Evolutionary conservation across 2,329 filamentous ascomycete genomes (phyloP).

Genomic region (Neofusicoccum cordaticola): DNA sequence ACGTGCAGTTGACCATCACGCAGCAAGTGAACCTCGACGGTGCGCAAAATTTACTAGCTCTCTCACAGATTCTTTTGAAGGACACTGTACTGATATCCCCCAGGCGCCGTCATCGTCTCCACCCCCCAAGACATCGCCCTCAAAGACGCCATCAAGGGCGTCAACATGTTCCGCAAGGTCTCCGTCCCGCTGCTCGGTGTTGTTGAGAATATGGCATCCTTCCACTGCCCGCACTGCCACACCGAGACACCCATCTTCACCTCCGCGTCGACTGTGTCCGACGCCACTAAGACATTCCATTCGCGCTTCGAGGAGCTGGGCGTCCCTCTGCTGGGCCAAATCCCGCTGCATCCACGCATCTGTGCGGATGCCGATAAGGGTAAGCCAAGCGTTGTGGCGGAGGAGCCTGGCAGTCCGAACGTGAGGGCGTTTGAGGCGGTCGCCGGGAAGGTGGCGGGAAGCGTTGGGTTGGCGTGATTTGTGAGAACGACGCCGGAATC

Average conservation of each 20-base stretch:
- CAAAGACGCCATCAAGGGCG: slow-evolving; percentile 86
- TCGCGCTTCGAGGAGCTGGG: slow-evolving; percentile 69
- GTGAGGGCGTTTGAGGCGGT: slow-evolving; percentile 70
- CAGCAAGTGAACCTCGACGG: slow-evolving; percentile 90
- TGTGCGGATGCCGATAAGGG: slow-evolving; percentile 85
- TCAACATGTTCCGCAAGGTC: slow-evolving; percentile 89
- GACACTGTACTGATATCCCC: not conserved
- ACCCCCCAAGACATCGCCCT: slow-evolving; percentile 92
- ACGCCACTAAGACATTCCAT: slow-evolving; percentile 69
- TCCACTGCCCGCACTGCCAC: slow-evolving; percentile 51
- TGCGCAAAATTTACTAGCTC: slow-evolving; percentile 29
- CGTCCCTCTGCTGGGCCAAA: slow-evolving; percentile 80
- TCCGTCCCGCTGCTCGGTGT: slow-evolving; percentile 75
- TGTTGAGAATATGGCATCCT: slow-evolving; percentile 52
- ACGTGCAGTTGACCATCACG: slow-evolving; percentile 94
- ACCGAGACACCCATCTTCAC: slow-evolving; percentile 33
- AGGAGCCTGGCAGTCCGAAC: slow-evolving; percentile 70
- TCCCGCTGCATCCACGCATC: slow-evolving; percentile 82
- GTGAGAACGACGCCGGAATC: no score
- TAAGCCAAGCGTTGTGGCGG: slow-evolving; percentile 80
- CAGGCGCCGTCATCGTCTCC: slow-evolving; percentile 79
- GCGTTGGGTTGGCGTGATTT: slow-evolving; percentile 36
- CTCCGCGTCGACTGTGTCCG: slow-evolving; percentile 33
- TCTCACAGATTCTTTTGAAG: not conserved
- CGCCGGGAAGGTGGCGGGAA: slow-evolving; percentile 53